These are phyloP conservation scores for Scenedesmus sp. DNA, from an alignment of 163 green algal species.

Conservation along the genomic window DNA sequence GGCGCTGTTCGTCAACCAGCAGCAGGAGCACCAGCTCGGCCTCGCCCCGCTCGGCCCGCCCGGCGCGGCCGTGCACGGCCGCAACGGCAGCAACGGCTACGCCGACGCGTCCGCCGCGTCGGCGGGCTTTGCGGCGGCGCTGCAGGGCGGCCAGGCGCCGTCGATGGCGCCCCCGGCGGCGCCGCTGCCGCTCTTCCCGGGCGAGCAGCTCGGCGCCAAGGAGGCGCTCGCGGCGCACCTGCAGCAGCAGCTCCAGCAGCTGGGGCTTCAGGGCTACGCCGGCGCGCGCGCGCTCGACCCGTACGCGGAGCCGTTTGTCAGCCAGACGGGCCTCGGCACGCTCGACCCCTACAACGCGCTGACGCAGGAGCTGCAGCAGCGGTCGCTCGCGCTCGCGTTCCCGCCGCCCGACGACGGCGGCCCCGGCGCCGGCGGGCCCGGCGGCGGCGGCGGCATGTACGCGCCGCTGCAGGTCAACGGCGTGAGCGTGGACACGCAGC, in stretches of 20 bases:
- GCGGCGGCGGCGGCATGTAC: slow-evolving; percentile 37
- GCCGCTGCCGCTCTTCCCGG: too few species aligned
- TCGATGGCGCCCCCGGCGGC: too few species aligned
- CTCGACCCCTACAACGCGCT: background rate
- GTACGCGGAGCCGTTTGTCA: slow-evolving; percentile 34
- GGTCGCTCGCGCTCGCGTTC: background rate
- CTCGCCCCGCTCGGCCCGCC: too few species aligned
- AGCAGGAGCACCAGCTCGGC: slow-evolving; percentile 32
- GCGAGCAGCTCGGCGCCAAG: too few species aligned
- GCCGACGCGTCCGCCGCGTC: too few species aligned
- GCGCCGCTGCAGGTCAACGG: slow-evolving; percentile 19
- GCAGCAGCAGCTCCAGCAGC: slow-evolving; percentile 26
- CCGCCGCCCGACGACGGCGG: slow-evolving; percentile 1
- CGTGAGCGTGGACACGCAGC: slow-evolving; percentile 20
- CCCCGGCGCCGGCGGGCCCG: background rate
- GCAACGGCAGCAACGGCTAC: too few species aligned
- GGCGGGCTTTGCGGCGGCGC: too few species aligned
- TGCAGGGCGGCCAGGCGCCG: too few species aligned
- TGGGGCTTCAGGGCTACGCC: background rate
- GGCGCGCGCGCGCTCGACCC: background rate
- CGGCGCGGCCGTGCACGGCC: too few species aligned
- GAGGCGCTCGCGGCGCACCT: slow-evolving; percentile 27
- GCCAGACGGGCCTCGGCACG: background rate
- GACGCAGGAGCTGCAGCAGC: background rate
- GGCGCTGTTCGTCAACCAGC: slow-evolving; percentile 34